These are phyloP conservation scores for Aspergillus intermedius DNA, from an alignment of 2,329 filamentous ascomycete species.

Conservation along the genomic window DNA sequence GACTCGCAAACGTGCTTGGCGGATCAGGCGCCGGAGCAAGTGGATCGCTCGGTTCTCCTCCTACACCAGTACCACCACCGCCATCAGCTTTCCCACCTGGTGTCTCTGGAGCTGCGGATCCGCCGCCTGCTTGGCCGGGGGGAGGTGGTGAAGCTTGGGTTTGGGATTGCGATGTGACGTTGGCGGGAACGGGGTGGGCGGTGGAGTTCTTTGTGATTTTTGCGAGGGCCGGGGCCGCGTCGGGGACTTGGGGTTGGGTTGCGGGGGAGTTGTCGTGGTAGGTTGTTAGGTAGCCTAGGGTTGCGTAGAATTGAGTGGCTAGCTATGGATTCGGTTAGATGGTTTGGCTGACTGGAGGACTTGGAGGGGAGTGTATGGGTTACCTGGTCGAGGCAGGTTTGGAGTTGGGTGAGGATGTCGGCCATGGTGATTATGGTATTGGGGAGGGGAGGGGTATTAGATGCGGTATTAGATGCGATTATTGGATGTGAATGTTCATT, in stretches of 20 bases:
- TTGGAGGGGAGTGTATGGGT: not conserved
- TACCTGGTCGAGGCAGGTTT: constrained; percentile 47
- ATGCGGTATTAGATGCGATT: not conserved
- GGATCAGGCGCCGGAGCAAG: constrained; percentile 32
- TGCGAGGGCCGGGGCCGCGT: constrained; percentile 32
- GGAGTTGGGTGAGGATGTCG: constrained; percentile 45
- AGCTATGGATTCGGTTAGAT: constrained; percentile 26
- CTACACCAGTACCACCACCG: constrained; percentile 1
- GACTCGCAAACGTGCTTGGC: constrained; percentile 35
- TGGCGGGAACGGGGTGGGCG: constrained; percentile 28
- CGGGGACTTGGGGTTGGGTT: constrained; percentile 24
- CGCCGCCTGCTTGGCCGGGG: constrained; percentile 9
- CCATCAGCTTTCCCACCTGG: not conserved
- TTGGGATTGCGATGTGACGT: constrained; percentile 10
- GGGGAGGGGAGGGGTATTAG: not conserved
- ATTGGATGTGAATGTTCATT: not conserved
- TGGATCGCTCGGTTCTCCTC: constrained; percentile 22
- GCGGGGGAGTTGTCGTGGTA: constrained; percentile 41
- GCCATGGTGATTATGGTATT: constrained; percentile 26
- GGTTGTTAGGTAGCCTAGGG: constrained; percentile 42
- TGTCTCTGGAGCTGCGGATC: constrained; percentile 17
- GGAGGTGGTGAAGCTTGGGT: constrained; percentile 11
- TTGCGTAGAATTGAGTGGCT: constrained; percentile 47
- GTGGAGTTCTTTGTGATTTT: constrained; percentile 38
- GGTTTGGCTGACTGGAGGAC: not conserved